phyloP scores from a whole-genome alignment of 2,329 filamentous ascomycete genomes.

The Phaeosphaeria sp. region DNA sequence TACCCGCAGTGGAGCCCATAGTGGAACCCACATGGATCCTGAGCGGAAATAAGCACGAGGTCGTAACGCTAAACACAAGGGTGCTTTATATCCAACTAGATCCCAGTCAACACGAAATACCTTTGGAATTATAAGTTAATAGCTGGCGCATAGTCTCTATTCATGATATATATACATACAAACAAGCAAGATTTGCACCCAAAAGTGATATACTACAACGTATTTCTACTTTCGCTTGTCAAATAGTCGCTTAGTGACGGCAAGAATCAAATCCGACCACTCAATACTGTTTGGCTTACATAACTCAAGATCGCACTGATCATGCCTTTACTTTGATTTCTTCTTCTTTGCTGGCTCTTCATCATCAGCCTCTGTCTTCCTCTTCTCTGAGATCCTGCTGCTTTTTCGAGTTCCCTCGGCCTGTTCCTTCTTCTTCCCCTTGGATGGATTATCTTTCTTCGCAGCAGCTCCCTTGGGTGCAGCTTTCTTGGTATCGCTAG shows the following conservation, averaged over 20 bases:
- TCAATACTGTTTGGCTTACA: not conserved
- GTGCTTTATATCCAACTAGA: not conserved
- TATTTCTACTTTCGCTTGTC: not conserved
- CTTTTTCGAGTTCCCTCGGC: constrained; percentile 29
- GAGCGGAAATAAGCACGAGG: not conserved
- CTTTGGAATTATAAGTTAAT: too few relatives aligned
- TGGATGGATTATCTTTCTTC: constrained; percentile 20
- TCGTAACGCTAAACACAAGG: too few relatives aligned
- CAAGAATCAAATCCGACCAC: not conserved
- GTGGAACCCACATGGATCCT: too few relatives aligned
- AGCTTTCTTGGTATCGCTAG: constrained; percentile 17
- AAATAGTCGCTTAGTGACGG: not conserved
- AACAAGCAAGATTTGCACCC: not conserved
- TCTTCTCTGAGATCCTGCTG: constrained; percentile 22
- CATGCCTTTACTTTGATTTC: constrained; percentile 7
- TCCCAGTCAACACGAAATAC: too few relatives aligned
- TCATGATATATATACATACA: not conserved
- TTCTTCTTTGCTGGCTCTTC: constrained; percentile 26
- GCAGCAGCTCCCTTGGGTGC: constrained; percentile 19
- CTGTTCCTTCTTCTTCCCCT: constrained; percentile 23
- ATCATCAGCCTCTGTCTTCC: constrained; percentile 25
- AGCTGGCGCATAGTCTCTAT: not conserved
- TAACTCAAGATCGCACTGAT: not conserved
- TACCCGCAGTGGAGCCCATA: not conserved
- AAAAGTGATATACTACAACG: not conserved